Evolutionary conservation across 441 rosid genomes (phyloP), one percentile per base, ranked within the genome.

Genomic region (Francoa sonchifolia): DNA sequence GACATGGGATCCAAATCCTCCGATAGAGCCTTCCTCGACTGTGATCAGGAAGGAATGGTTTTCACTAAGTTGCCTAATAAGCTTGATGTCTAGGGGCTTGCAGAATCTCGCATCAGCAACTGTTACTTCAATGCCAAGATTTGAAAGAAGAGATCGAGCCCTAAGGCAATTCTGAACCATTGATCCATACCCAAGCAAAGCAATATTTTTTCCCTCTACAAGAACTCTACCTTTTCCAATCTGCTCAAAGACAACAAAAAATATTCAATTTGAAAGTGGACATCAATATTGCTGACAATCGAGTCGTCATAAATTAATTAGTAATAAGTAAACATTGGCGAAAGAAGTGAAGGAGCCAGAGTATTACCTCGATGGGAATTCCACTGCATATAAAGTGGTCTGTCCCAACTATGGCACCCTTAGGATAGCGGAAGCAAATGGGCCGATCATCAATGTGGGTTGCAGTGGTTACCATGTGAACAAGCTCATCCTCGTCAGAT

Each of bases 71-170:
- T 68, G 66, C 44, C 94, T 68, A 28, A 88, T 59, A 20, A 84
- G 95, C 58, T 64, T 59, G 0, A 72, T 73, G 63, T 88, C 95
- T 0, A 88, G 85, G 30, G 97, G 95, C 66, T 88, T 88, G 77
- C 95, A 84, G 56, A 88, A 88, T 52, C 94, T 79, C 45, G 97
- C 94, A 68, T 88, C 84, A 6, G 95, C 97, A 42, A 84, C 94
- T 0, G 94, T 88, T 53, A 79, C 90, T 47, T 73, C 72, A 35
- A 84, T 58, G 11, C 90, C 94, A 25, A 76, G 88, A 57, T 71
- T 73, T 1, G 75, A 73, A 47, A 88, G 94, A 43, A 88, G 90
- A 38, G 78, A 59, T 31, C 58, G 70, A 35, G 97, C 97, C 65
- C 72, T 79, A 22, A 81, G 61, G 63, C 97, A 88, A 52, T 88